These are phyloP conservation scores for Phragmites australis DNA, from an alignment of 176 grass and related monocot species.

Conservation along the genomic window DNA sequence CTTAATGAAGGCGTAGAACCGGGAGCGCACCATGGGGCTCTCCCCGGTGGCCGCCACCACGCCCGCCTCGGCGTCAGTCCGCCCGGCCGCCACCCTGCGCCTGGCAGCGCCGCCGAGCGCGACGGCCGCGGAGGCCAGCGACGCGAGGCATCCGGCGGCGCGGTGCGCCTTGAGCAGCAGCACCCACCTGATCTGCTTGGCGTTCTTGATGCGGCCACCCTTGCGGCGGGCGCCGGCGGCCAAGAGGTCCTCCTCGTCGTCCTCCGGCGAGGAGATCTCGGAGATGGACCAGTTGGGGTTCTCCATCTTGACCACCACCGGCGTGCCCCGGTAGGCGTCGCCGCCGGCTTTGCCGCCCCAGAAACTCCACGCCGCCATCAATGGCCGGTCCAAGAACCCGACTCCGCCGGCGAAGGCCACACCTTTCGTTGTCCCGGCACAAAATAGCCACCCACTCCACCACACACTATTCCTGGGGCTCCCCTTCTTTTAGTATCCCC, in stretches of 20 bases:
- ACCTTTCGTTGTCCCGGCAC: slow-evolving; percentile 31
- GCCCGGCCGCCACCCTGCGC: slow-evolving; percentile 61
- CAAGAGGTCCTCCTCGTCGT: slow-evolving; percentile 71
- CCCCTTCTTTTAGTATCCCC: background rate
- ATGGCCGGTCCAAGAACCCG: slow-evolving; percentile 44
- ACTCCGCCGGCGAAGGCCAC: slow-evolving; percentile 26
- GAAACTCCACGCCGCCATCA: slow-evolving; percentile 80
- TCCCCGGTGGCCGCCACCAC: slow-evolving; percentile 43
- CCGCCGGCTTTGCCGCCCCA: slow-evolving; percentile 61
- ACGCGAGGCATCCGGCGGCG: slow-evolving; percentile 82
- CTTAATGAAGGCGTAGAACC: slow-evolving; percentile 79
- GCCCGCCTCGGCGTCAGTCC: slow-evolving; percentile 68
- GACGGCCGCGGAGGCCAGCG: slow-evolving; percentile 62
- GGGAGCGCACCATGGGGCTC: slow-evolving; percentile 72
- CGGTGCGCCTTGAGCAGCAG: slow-evolving; percentile 95
- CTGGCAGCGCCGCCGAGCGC: slow-evolving; percentile 63
- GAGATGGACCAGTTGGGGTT: slow-evolving; percentile 99
- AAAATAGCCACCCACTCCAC: slow-evolving; percentile 41
- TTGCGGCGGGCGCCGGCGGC: slow-evolving; percentile 44
- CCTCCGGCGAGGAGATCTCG: slow-evolving; percentile 74
- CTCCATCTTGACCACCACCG: slow-evolving; percentile 99
- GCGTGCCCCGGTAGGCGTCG: slow-evolving; percentile 86
- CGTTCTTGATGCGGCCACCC: slow-evolving; percentile 78
- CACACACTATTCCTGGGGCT: slow-evolving; percentile 43
- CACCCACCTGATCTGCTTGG: slow-evolving; percentile 98